Conservation (phyloP, 129 eudicot genomes). For the Centella asiatica region DNA sequence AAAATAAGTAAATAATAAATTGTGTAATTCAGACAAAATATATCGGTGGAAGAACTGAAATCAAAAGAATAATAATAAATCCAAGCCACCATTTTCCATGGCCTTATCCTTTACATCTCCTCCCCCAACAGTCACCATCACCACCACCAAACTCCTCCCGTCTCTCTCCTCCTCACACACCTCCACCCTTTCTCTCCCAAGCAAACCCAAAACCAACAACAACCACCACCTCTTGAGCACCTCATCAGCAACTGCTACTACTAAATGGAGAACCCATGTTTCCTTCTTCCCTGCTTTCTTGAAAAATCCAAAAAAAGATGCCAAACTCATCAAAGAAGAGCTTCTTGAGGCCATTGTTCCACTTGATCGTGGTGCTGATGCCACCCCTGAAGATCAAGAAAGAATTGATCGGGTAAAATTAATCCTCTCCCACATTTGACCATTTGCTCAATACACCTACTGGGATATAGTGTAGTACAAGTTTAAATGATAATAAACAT, state of each 20-base stretch:
- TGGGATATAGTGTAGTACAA: too few relatives aligned
- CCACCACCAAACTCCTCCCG: not conserved
- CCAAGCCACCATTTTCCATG: constrained; percentile 18
- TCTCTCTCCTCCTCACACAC: not conserved
- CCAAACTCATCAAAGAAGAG: constrained; percentile 51
- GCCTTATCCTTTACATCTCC: constrained; percentile 32
- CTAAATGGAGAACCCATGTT: constrained; percentile 42
- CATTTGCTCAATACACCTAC: too few relatives aligned
- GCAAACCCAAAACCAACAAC: constrained; percentile 14
- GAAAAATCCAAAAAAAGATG: constrained; percentile 27
- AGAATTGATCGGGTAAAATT: too few relatives aligned
- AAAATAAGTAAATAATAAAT: too few relatives aligned
- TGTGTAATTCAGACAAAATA: too few relatives aligned
- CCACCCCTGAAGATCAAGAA: constrained; percentile 60
- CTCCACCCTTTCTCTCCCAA: constrained; percentile 8
- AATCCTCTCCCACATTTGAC: too few relatives aligned
- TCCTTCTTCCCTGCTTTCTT: constrained; percentile 61
- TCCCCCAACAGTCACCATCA: constrained; percentile 18
- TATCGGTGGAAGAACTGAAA: too few relatives aligned
- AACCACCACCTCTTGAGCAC: not conserved
- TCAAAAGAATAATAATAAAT: too few relatives aligned
- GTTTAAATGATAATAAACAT: too few relatives aligned
- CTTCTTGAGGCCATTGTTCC: constrained; percentile 58
- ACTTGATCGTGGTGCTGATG: constrained; percentile 89
- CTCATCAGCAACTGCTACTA: not conserved